Conservation (phyloP, 495 filamentous ascomycete species). For the Parathielavia appendiculata region DNA sequence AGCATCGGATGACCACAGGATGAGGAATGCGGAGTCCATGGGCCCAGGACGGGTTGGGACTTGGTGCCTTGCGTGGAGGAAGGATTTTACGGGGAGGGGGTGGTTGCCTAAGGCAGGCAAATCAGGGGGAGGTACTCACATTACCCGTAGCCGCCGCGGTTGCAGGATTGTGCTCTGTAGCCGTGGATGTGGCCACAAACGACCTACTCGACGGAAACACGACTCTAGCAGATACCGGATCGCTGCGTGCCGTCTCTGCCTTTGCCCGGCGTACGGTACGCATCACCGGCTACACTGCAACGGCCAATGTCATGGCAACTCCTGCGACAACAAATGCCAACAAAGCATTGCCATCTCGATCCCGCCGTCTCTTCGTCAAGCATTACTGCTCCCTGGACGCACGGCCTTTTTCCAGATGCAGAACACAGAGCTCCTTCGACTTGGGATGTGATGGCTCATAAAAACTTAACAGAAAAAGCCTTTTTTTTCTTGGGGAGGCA, state of each 20-base stretch:
- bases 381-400: background rate
- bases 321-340: background rate
- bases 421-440: background rate
- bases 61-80: too few relatives aligned
- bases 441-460: background rate
- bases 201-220: background rate
- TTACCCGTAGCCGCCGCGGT: background rate
- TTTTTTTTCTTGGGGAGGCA: slow-evolving; percentile 12
- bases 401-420: background rate
- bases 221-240: background rate
- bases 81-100: background rate
- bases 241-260: slow-evolving; percentile 13
- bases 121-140: background rate
- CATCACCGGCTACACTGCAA: background rate
- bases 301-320: background rate
- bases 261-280: slow-evolving; percentile 23
- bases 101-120: background rate
- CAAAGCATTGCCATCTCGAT: background rate
- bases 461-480: slow-evolving; percentile 7
- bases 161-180: background rate
- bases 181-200: background rate
- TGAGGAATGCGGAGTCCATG: background rate
- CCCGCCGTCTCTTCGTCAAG: background rate
- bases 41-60: too few relatives aligned
- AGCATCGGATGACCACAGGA: background rate